phyloP scores from a whole-genome alignment of 768 basidiomycete genomes.

The Tephrocybe rancida region DNA sequence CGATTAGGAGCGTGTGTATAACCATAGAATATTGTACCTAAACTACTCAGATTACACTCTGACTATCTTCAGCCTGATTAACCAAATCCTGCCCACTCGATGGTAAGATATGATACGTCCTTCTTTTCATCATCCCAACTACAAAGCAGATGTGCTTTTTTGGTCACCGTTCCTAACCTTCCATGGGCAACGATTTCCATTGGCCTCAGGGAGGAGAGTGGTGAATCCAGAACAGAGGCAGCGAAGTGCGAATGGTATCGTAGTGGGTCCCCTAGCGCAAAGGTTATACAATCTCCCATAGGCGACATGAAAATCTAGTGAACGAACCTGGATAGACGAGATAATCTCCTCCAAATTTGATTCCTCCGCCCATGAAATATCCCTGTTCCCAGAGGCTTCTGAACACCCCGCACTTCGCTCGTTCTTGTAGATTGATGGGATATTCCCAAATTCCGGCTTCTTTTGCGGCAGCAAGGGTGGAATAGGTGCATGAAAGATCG shows the following conservation, averaged over 20 bases:
- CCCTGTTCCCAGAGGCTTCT: conserved; percentile 81
- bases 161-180: conserved; percentile 93
- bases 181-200: conserved; percentile 98
- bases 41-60: neutral
- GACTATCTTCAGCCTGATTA: conserved; percentile 28
- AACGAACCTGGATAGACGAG: conserved; percentile 90
- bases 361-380: conserved; percentile 85
- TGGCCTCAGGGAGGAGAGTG: conserved; percentile 62
- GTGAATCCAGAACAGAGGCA: conserved; percentile 76
- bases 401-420: conserved; percentile 81
- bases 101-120: conserved; percentile 71
- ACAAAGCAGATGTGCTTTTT: conserved; percentile 92
- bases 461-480: conserved; percentile 61
- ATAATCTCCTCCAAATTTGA: conserved; percentile 96
- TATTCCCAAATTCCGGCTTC: conserved; percentile 78
- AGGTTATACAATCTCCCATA: neutral
- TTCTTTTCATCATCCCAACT: conserved; percentile 78
- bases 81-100: conserved; percentile 94
- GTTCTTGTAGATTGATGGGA: conserved; percentile 63
- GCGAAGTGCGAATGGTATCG: conserved; percentile 98
- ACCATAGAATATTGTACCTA: conserved; percentile 8
- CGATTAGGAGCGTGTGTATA: conserved; percentile 36
- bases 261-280: conserved; percentile 77
- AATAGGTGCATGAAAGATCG: conserved; percentile 38
- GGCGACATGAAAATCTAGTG: neutral